Evolutionary conservation across 129 eudicot genomes (phyloP).

Genomic region (Artemisia annua): DNA sequence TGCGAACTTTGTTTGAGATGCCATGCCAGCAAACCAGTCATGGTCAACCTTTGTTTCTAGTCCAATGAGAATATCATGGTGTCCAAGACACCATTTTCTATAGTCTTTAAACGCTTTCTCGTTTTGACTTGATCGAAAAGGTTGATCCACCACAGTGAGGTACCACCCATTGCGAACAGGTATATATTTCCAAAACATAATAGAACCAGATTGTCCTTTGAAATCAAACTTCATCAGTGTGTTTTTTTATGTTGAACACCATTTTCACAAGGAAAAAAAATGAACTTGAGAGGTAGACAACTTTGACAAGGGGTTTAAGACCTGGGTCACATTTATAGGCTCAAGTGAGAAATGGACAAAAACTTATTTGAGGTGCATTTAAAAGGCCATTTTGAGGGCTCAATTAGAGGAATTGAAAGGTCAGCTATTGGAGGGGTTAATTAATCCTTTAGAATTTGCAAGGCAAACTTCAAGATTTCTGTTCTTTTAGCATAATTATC

Average conservation of each 20-base stretch:
- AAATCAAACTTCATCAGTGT: neutral
- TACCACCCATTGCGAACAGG: too few relatives aligned
- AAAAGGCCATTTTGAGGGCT: neutral
- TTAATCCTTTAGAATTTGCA: too few relatives aligned
- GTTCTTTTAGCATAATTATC: too few relatives aligned
- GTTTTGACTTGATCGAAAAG: neutral
- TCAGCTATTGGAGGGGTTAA: neutral
- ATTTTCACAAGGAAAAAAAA: neutral
- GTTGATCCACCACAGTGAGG: neutral
- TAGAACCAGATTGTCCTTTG: neutral
- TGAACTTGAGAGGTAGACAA: neutral
- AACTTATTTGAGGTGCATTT: neutral
- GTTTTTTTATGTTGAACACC: neutral
- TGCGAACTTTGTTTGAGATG: conserved; percentile 3
- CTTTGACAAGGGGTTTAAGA: too few relatives aligned
- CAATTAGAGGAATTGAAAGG: neutral
- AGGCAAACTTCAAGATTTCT: too few relatives aligned
- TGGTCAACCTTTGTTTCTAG: neutral
- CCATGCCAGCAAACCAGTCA: neutral
- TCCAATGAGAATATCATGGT: neutral
- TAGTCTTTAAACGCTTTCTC: neutral
- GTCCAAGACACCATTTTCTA: neutral
- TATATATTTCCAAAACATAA: neutral
- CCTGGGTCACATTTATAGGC: neutral
- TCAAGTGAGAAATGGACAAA: neutral